phyloP scores from a whole-genome alignment of 208 protist genomes.

The Acanthamoeba divionensis region DNA sequence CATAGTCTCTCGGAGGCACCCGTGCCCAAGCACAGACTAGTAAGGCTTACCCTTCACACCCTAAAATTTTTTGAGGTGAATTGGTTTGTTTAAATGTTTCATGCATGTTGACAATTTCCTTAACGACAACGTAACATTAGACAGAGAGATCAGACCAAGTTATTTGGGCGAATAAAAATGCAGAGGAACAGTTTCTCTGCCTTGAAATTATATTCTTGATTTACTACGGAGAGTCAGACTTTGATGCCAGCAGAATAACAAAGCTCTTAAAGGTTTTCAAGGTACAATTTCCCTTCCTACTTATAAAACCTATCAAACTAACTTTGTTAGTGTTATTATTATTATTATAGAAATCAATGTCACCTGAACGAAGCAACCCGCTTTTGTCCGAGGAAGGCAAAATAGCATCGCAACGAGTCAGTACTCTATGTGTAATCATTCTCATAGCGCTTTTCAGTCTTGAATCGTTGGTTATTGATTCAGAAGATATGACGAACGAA shows the following conservation, averaged over 20 bases:
- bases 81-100: neutral
- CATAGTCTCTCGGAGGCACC: neutral
- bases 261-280: neutral
- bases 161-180: neutral
- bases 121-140: too few relatives aligned
- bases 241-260: neutral
- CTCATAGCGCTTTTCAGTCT: neutral
- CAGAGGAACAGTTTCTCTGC: neutral
- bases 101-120: neutral
- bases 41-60: neutral
- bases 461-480: neutral
- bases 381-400: neutral
- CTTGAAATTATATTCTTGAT: neutral
- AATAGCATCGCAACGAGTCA: neutral
- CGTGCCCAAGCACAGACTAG: neutral
- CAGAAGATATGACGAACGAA: neutral
- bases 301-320: too few relatives aligned
- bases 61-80: neutral
- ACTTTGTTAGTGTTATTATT: neutral
- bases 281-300: too few relatives aligned
- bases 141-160: neutral
- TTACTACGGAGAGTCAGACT: neutral
- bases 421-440: neutral
- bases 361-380: too few relatives aligned
- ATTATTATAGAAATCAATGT: neutral